A percentile compares a stretch with the other conserved stretches of the same genome.
These are phyloP conservation scores for Penstemon eatonii DNA, from an alignment of 257 asterid genomes.

Conservation along the genomic window DNA sequence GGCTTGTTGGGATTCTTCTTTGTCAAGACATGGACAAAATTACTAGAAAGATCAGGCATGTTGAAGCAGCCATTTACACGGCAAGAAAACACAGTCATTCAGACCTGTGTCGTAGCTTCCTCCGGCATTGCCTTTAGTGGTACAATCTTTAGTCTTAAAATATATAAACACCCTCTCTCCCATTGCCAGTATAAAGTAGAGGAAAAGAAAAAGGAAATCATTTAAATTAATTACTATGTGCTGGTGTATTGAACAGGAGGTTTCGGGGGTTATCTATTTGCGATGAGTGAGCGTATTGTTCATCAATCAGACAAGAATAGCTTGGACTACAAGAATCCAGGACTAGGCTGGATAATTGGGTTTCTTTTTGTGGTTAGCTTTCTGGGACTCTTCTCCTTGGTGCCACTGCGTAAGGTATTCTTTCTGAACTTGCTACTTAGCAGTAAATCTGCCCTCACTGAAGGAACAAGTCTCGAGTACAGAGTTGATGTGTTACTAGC, in stretches of 20 bases:
- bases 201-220: too few relatives aligned
- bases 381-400: constrained; percentile 62
- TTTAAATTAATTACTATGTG: too few relatives aligned
- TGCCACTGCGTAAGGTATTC: constrained; percentile 66
- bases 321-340: constrained; percentile 42
- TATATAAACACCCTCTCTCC: too few relatives aligned
- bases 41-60: constrained; percentile 38
- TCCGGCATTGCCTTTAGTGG: constrained; percentile 81
- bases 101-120: constrained; percentile 68
- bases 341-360: constrained; percentile 61
- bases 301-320: constrained; percentile 39
- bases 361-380: constrained; percentile 69
- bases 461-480: too few relatives aligned
- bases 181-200: too few relatives aligned
- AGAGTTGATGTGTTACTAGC: too few relatives aligned
- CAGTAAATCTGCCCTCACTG: too few relatives aligned
- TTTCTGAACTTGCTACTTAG: background rate
- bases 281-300: constrained; percentile 57
- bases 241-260: constrained; percentile 47
- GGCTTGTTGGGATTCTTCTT: constrained; percentile 63
- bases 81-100: constrained; percentile 74
- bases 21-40: constrained; percentile 43
- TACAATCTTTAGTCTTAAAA: constrained; percentile 9
- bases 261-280: constrained; percentile 65
- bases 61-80: constrained; percentile 66